Percentiles rank a stretch among this genome's conserved stretches.
phyloP scores from a whole-genome alignment of 2,329 filamentous ascomycete genomes.

The Hypoxylon sp. region DNA sequence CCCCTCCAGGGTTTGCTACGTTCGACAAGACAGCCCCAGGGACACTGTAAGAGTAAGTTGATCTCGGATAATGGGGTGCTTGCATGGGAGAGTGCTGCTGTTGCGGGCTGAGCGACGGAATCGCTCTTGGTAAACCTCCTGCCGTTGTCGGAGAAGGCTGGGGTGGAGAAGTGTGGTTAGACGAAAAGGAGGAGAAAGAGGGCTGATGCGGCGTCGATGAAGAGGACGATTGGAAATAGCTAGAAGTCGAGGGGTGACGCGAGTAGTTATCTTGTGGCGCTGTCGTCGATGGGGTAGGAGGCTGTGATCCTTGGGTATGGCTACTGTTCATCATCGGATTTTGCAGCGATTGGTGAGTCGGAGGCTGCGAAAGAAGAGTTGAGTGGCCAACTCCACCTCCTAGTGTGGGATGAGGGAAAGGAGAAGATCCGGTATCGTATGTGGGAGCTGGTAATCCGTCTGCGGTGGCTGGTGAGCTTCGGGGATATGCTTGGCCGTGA shows the following conservation, averaged over 20 bases:
- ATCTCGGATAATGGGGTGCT: conserved; percentile 65
- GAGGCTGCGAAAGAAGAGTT: conserved; percentile 52
- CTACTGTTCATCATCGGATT: conserved; percentile 62
- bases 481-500: conserved; percentile 59
- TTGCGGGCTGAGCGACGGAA: conserved; percentile 56
- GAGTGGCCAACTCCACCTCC: conserved; percentile 62
- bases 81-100: conserved; percentile 65
- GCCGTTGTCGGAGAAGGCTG: conserved; percentile 66
- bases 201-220: conserved; percentile 64
- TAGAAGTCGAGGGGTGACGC: conserved; percentile 70
- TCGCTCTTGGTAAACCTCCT: conserved; percentile 53
- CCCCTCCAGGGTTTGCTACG: conserved; percentile 78
- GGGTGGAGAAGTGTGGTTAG: conserved; percentile 51
- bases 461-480: conserved; percentile 69
- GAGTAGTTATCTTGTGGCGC: conserved; percentile 72
- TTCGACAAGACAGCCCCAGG: conserved; percentile 81
- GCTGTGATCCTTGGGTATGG: conserved; percentile 63
- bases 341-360: conserved; percentile 52
- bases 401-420: conserved; percentile 73
- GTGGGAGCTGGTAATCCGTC: conserved; percentile 76
- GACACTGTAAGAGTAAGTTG: conserved; percentile 1
- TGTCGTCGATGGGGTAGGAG: conserved; percentile 67
- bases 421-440: conserved; percentile 76
- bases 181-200: conserved; percentile 62
- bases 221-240: conserved; percentile 71